Base-by-base conservation (phyloP, 75 land plant species). In the Pinus albicaulis region DNA sequence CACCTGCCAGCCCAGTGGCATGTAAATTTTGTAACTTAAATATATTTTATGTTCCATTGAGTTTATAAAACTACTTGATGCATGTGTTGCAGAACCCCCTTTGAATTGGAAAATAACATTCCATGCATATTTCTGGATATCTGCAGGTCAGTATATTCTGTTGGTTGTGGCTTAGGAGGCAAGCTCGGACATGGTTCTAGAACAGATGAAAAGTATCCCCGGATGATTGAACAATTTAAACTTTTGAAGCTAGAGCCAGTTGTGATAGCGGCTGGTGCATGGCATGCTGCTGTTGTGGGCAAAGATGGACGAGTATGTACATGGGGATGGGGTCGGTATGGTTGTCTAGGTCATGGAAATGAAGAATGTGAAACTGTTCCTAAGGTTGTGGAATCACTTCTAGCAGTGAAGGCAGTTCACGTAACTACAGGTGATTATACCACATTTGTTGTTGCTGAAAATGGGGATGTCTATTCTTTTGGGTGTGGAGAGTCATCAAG, bases 271-370 rank as follows among this genome's bases (percentile, higher is more conserved):
- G 96, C 96, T 55, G 96, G 96, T 64, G 96, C 96, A 16, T 93
- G 94, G 96, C 96, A 93, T 81, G 96, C 96, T n/a, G 94, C 94
- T 25, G 96, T 93, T 38, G 94, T 91, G 3, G 93, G 91, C 6
- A 77, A 72, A 26, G 96, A 93, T 81, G 96, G 96, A 19, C 78
- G 96, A 16, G 96, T 93, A 19, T 93, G 96, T 65, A 93, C 96
- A 44, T 93, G 96, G 96, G 96, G 96, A 63, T 93, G 96, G 96
- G 96, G 96, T 12, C 92, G 94, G 0, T 92, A 93, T 74, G 96
- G 96, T 24, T 92, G 96, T 82, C 78, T 93, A 72, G 96, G 96
- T 7, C 96, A 93, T 78, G 94, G 94, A 34, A 92, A 93, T 75
- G 94, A 91, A 68, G 94, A 93, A 44, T 89, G 90, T 79, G 96